Conservation (phyloP, 495 filamentous ascomycete species). For the Immersiella caudata region DNA sequence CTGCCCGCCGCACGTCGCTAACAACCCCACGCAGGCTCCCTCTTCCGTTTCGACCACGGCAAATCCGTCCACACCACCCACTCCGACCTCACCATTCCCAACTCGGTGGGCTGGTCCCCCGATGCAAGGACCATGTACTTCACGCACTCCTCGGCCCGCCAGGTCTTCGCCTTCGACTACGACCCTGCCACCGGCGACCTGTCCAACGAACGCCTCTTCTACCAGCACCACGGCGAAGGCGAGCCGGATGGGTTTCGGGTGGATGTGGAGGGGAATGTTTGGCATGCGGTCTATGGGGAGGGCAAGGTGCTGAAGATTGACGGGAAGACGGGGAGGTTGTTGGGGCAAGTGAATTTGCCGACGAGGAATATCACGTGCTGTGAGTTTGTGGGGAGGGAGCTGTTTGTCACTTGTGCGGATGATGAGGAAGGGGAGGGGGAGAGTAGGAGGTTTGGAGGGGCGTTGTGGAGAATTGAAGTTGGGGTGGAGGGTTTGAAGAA, state of each 20-base stretch:
- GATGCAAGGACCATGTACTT: conserved; percentile 81
- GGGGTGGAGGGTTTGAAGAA: conserved; percentile 61
- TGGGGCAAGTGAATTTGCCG: conserved; percentile 67
- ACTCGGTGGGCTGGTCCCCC: conserved; percentile 74
- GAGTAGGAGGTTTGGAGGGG: conserved; percentile 65
- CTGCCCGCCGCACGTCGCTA: neutral
- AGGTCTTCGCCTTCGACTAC: conserved; percentile 78
- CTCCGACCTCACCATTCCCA: conserved; percentile 71
- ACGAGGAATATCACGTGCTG: conserved; percentile 73
- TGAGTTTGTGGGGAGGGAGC: conserved; percentile 70
- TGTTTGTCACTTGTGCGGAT: conserved; percentile 73
- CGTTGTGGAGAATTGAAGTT: conserved; percentile 69
- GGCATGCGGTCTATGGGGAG: conserved; percentile 78
- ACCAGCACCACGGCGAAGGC: conserved; percentile 59
- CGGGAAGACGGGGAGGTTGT: conserved; percentile 57
- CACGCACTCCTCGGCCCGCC: conserved; percentile 72
- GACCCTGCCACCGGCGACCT: conserved; percentile 62
- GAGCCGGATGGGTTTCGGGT: conserved; percentile 77
- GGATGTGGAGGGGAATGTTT: conserved; percentile 72
- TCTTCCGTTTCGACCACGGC: conserved; percentile 42
- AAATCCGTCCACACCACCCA: conserved; percentile 20
- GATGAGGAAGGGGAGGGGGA: conserved; percentile 61
- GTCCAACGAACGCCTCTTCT: conserved; percentile 70
- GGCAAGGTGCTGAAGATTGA: conserved; percentile 66
- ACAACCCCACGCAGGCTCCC: conserved; percentile 37